Evolutionary conservation across 208 protist species (phyloP).

Genomic region (Trypanosoma caninum): DNA sequence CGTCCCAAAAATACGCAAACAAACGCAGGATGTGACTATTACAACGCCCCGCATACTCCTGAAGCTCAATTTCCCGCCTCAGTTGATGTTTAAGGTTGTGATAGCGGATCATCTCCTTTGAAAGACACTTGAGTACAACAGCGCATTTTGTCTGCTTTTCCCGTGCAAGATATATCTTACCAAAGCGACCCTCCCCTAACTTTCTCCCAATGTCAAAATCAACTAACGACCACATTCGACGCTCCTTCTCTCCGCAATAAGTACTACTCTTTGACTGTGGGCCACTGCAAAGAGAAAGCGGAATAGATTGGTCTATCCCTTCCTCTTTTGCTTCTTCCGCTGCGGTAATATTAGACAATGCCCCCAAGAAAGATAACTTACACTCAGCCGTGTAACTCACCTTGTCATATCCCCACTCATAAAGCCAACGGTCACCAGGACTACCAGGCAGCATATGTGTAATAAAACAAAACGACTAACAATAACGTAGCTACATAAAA

Average conservation of each 20-base stretch:
- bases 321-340: no score
- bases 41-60: constrained; percentile 76
- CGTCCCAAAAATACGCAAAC: constrained; percentile 97
- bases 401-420: constrained; percentile 2
- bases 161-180: constrained; percentile 46
- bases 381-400: background rate
- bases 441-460: background rate
- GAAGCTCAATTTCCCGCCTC: constrained; percentile 95
- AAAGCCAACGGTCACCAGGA: constrained; percentile 1
- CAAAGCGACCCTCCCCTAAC: constrained; percentile 32
- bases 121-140: constrained; percentile 55
- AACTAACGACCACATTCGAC: constrained; percentile 33
- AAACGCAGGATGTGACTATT: constrained; percentile 95
- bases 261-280: background rate
- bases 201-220: constrained; percentile 55
- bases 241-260: background rate
- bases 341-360: background rate
- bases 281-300: no score
- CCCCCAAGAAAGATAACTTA: background rate
- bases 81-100: constrained; percentile 87
- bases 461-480: background rate
- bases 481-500: no score
- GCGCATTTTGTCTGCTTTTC: constrained; percentile 40
- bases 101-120: constrained; percentile 35
- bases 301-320: no score